A percentile compares a stretch with the other conserved stretches of the same genome.
Evolutionary conservation across 805 yeast species (phyloP).

Genomic region (Myxozyma neotropica): DNA sequence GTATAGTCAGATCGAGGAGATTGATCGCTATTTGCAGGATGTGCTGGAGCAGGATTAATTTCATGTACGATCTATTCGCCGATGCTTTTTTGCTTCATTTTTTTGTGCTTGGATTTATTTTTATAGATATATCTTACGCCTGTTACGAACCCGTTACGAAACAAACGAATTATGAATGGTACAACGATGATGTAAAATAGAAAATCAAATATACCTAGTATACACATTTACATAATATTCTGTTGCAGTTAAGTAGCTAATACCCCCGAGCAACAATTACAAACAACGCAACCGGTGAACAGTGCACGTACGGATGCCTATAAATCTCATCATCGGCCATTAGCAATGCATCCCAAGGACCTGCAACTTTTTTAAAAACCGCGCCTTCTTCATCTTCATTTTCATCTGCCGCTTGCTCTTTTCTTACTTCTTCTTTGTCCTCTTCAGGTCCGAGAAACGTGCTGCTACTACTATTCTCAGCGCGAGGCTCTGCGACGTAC

Average conservation of each 20-base stretch:
- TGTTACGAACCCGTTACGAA: neutral
- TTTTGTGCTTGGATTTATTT: neutral
- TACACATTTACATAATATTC: neutral
- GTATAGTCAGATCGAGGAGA: slow-evolving; percentile 17
- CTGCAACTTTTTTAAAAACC: neutral
- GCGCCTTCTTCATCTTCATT: neutral
- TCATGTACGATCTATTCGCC: no score
- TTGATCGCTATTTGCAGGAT: slow-evolving; percentile 13
- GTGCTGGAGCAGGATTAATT: slow-evolving; percentile 13
- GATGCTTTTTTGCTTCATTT: no score
- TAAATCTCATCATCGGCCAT: slow-evolving; percentile 7
- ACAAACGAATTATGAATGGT: neutral
- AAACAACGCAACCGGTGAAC: slow-evolving; percentile 8
- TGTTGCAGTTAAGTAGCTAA: neutral
- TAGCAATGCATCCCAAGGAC: slow-evolving; percentile 5
- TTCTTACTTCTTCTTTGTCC: neutral
- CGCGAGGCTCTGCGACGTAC: slow-evolving; percentile 1
- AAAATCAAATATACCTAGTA: neutral
- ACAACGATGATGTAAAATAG: neutral
- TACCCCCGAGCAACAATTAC: slow-evolving; percentile 7
- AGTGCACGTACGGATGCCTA: neutral
- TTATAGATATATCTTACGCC: neutral
- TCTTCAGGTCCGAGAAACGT: neutral
- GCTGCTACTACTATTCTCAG: neutral
- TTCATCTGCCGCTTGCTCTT: no score